Base-by-base conservation (phyloP, 164 flowering plant genomes). In the Vitis rotundifolia region DNA sequence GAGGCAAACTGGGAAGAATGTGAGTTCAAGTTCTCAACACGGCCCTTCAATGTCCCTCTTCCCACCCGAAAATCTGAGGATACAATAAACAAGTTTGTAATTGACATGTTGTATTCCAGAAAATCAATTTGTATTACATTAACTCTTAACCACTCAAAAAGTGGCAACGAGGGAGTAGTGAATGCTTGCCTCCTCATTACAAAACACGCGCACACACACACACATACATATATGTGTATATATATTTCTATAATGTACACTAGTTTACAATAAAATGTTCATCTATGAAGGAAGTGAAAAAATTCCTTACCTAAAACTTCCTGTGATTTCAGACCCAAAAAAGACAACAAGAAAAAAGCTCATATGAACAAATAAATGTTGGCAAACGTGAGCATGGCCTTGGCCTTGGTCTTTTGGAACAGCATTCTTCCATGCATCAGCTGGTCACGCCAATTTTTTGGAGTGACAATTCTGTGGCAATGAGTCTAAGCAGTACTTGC, bases 401-500 rank as follows among this genome's bases (percentile, higher is more conserved):
- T 14, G n/a, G 11, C 60, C 9, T 16, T 1, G 16, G 10, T 56
- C 16, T 53, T 13, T 50, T 18, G 5, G 11, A 29, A 28, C 19
- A 2, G 19, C 61, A 62, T 44, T 18, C n/a, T 69, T 57, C 37
- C 29, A 14, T 14, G 1, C 15, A 13, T 80, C 66, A 76, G 69
- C 67, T 61, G 29, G 67, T 37, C 58, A 71, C 14, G 50, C 70
- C 79, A 14, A 77, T 70, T 72, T 82, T 88, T 66, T 85, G 84
- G 55, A 94, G 85, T 2, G 82, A 85, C 69, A 94, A 57, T 44
- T 88, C 91, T n/a, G 68, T 61, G 15, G 84, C 54, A 49, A 91
- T 69, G 19, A 87, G 86, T 82, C 86, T 80, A 9, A 94, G 85
- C 63, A 92, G 67, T 31, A 85, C 93, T 80, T 78, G 97, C 22